phyloP scores from a whole-genome alignment of 148 eudicot species.

The Limonium bicolor region DNA sequence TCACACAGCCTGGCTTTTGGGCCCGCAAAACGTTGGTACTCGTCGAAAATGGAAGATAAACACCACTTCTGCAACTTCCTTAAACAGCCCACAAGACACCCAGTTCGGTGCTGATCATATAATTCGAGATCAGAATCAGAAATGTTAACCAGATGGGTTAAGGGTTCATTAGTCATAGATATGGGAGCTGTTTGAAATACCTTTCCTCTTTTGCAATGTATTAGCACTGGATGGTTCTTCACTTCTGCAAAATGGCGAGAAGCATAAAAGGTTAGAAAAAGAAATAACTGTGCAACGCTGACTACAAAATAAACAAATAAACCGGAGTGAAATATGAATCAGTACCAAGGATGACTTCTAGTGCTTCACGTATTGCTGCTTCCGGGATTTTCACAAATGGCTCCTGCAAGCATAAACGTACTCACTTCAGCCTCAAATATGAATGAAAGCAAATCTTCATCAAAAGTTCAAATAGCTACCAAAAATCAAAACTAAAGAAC shows the following conservation, averaged over 20 bases:
- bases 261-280: no score
- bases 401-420: conserved; percentile 32
- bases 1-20: conserved; percentile 9
- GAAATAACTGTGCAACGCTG: background rate
- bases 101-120: conserved; percentile 32
- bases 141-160: background rate
- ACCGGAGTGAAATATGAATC: background rate
- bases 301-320: background rate
- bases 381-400: conserved; percentile 85
- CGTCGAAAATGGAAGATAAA: conserved; percentile 9
- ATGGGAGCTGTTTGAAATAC: conserved; percentile 11
- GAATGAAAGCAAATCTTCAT: no score
- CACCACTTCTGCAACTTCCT: conserved; percentile 14
- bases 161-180: background rate
- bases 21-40: conserved; percentile 12
- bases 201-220: conserved; percentile 97
- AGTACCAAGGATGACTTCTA: conserved; percentile 60
- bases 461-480: no score
- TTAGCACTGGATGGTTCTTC: conserved; percentile 66
- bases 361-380: conserved; percentile 58
- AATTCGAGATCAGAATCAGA: conserved; percentile 2
- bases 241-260: conserved; percentile 50
- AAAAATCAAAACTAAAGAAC: no score
- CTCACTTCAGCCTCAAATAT: background rate
- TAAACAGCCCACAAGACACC: conserved; percentile 12